Evolutionary conservation across 345 rosid genomes (phyloP).

Genomic region (Diplotaxis tenuifolia): DNA sequence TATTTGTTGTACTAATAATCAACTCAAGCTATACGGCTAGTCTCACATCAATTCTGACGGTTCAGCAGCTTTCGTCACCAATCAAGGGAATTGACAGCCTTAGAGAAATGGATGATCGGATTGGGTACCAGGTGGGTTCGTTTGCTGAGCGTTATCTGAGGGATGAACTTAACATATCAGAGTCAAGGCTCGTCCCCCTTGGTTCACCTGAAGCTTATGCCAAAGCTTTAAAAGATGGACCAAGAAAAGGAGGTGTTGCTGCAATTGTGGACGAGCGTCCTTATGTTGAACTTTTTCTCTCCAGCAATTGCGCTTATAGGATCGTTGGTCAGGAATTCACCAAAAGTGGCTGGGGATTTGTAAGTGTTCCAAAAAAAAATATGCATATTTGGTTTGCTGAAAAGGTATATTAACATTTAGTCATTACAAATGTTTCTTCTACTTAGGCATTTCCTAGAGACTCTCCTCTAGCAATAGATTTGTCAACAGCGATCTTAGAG

Average conservation of each 20-base stretch:
- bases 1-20: constrained; percentile 83
- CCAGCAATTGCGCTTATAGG: constrained; percentile 70
- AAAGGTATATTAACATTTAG: too few relatives aligned
- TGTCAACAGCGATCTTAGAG: constrained; percentile 78
- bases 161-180: constrained; percentile 68
- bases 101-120: constrained; percentile 55
- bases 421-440: neutral
- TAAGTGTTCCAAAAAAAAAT: constrained; percentile 47
- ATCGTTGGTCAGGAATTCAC: constrained; percentile 82
- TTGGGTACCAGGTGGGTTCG: constrained; percentile 89
- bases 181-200: constrained; percentile 68
- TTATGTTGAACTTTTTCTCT: constrained; percentile 73
- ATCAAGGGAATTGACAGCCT: constrained; percentile 79
- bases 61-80: constrained; percentile 80
- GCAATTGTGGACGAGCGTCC: constrained; percentile 88
- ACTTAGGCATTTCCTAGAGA: constrained; percentile 87
- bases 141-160: constrained; percentile 74
- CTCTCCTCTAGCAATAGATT: constrained; percentile 78
- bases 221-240: constrained; percentile 64
- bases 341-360: constrained; percentile 93
- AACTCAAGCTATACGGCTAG: constrained; percentile 98
- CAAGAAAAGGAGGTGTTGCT: constrained; percentile 80
- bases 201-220: constrained; percentile 85
- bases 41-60: constrained; percentile 89
- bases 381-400: too few relatives aligned